These are phyloP conservation scores for Suillus weaverae DNA, from an alignment of 768 basidiomycete species.

Conservation along the genomic window DNA sequence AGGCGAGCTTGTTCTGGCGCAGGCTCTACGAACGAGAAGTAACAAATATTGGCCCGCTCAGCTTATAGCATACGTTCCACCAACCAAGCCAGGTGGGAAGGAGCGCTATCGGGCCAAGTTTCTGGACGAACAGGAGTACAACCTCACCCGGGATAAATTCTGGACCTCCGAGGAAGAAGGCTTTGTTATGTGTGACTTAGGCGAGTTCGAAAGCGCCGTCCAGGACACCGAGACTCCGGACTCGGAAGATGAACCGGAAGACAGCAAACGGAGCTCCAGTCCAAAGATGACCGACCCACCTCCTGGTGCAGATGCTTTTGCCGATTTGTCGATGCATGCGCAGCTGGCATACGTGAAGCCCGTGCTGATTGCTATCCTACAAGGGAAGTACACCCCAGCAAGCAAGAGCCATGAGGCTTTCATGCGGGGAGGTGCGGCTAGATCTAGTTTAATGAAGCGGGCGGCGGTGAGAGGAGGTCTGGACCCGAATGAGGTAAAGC, in stretches of 20 bases:
- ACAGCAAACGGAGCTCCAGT: constrained; percentile 10
- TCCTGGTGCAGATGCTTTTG: constrained; percentile 50
- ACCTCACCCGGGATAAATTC: constrained; percentile 53
- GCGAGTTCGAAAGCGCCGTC: constrained; percentile 51
- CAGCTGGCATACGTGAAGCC: constrained; percentile 71
- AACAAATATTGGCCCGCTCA: constrained; percentile 66
- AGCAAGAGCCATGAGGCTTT: constrained; percentile 49
- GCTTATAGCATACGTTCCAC: constrained; percentile 51
- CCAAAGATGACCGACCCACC: constrained; percentile 32
- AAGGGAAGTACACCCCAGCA: constrained; percentile 55
- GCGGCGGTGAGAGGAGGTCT: constrained; percentile 39
- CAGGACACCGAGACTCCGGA: constrained; percentile 28
- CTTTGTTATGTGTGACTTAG: constrained; percentile 67
- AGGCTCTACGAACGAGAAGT: constrained; percentile 27
- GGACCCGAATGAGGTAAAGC: constrained; percentile 38
- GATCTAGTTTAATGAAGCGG: constrained; percentile 35
- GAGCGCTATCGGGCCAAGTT: constrained; percentile 59
- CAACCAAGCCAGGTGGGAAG: constrained; percentile 35
- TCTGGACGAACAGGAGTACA: constrained; percentile 48
- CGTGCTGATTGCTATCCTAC: constrained; percentile 59
- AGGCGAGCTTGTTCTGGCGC: constrained; percentile 65
- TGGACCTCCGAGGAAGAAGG: constrained; percentile 55
- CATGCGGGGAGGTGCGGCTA: constrained; percentile 55
- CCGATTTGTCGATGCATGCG: constrained; percentile 46
- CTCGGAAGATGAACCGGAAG: constrained; percentile 35